phyloP scores from a whole-genome alignment of 176 grass and related monocot genomes.

The Lolium rigidum region DNA sequence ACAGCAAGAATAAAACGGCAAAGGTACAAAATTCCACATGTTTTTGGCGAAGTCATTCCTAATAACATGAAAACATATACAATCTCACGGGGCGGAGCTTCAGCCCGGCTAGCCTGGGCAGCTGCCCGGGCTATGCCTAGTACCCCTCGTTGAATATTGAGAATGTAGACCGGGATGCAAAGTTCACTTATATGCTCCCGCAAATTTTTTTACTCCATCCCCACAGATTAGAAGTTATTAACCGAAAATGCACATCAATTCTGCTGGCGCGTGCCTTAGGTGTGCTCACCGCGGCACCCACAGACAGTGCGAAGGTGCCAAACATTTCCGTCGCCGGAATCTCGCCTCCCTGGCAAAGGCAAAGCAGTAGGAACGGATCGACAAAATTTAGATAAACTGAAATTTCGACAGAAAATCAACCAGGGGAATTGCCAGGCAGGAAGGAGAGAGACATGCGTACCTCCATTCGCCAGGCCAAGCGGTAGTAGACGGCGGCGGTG shows the following conservation, averaged over 20 bases:
- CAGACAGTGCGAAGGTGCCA: conserved; percentile 90
- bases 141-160: no score
- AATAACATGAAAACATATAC: no score
- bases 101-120: no score
- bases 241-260: background rate
- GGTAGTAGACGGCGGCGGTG: conserved; percentile 57
- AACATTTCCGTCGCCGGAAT: conserved; percentile 87
- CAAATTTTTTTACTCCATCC: background rate
- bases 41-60: no score
- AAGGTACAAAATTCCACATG: no score
- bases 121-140: no score
- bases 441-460: conserved; percentile 3
- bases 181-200: no score
- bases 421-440: background rate
- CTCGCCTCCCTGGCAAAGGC: conserved; percentile 62
- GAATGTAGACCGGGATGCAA: no score
- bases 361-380: no score
- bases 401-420: background rate
- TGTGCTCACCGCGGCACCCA: conserved; percentile 83
- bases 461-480: conserved; percentile 70
- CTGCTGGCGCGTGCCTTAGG: background rate
- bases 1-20: no score
- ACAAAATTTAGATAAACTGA: background rate
- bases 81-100: no score
- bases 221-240: no score